These are phyloP conservation scores for Pyrus communis DNA, from an alignment of 306 rosid genomes.

Conservation along the genomic window DNA sequence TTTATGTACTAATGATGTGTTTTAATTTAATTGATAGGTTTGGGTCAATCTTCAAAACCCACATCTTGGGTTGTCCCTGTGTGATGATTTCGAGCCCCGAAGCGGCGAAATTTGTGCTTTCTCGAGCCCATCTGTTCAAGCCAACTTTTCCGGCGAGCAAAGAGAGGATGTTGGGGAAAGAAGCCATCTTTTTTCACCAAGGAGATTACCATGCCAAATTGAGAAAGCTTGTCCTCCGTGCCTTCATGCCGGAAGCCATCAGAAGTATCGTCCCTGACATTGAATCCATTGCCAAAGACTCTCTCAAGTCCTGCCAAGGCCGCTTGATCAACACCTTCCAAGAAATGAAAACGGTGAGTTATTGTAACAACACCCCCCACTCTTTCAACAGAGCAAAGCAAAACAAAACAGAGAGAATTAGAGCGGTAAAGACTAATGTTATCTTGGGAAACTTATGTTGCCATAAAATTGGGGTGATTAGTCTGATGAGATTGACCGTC, in stretches of 20 bases:
- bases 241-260: conserved; percentile 74
- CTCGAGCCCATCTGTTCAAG: conserved; percentile 71
- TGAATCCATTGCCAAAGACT: conserved; percentile 60
- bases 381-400: background rate
- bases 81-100: conserved; percentile 92
- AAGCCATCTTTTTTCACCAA: conserved; percentile 88
- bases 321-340: conserved; percentile 61
- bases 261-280: conserved; percentile 39
- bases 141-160: conserved; percentile 93
- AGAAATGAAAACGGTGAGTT: conserved; percentile 80
- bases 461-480: background rate
- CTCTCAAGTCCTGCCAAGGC: conserved; percentile 65
- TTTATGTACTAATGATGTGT: background rate
- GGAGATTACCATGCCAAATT: conserved; percentile 86
- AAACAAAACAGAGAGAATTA: background rate
- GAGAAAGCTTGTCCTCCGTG: conserved; percentile 79
- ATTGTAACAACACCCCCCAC: background rate
- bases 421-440: background rate
- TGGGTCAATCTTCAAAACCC: conserved; percentile 92
- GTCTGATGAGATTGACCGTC: background rate
- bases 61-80: conserved; percentile 94
- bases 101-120: conserved; percentile 79
- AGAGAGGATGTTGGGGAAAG: conserved; percentile 93
- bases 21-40: conserved; percentile 32
- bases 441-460: no score